Evolutionary conservation across 345 rosid species (phyloP).

Genomic region (Leavenworthia alabamica): DNA sequence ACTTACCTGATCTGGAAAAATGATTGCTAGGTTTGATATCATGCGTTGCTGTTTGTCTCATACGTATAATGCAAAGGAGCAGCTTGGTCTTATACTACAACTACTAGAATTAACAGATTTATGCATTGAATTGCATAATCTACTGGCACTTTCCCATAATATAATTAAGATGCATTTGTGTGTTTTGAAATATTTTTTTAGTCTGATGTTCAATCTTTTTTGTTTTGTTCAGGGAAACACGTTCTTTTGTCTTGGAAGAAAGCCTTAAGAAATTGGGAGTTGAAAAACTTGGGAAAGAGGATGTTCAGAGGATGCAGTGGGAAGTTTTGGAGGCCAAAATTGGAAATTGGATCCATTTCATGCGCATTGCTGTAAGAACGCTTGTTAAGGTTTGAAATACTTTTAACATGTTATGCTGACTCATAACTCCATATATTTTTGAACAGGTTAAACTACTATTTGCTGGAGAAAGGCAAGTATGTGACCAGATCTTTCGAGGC

Average conservation of each 20-base stretch:
- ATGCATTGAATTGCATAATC: not conserved
- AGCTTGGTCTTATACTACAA: not conserved
- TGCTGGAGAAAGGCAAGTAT: constrained; percentile 86
- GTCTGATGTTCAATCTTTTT: not conserved
- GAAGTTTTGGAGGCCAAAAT: constrained; percentile 97
- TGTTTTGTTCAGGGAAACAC: constrained; percentile 61
- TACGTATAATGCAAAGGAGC: not conserved
- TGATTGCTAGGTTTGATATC: not conserved
- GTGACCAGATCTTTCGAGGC: constrained; percentile 88
- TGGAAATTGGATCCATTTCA: constrained; percentile 96
- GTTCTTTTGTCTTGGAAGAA: constrained; percentile 73
- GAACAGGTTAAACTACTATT: constrained; percentile 87
- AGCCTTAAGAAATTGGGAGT: constrained; percentile 88
- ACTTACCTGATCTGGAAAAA: not conserved
- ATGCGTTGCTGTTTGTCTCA: not conserved
- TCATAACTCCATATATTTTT: constrained; percentile 14
- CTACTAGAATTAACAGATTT: not conserved
- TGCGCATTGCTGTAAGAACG: constrained; percentile 91
- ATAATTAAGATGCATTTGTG: constrained; percentile 11
- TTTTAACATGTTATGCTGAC: not conserved
- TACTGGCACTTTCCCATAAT: not conserved
- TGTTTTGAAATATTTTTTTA: constrained; percentile 7
- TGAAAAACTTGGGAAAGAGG: constrained; percentile 93
- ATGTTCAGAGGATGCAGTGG: constrained; percentile 98
- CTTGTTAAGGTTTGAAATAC: not conserved